These are phyloP conservation scores for Epichloe uncinata DNA, from an alignment of 2,329 filamentous ascomycete species.

Conservation along the genomic window DNA sequence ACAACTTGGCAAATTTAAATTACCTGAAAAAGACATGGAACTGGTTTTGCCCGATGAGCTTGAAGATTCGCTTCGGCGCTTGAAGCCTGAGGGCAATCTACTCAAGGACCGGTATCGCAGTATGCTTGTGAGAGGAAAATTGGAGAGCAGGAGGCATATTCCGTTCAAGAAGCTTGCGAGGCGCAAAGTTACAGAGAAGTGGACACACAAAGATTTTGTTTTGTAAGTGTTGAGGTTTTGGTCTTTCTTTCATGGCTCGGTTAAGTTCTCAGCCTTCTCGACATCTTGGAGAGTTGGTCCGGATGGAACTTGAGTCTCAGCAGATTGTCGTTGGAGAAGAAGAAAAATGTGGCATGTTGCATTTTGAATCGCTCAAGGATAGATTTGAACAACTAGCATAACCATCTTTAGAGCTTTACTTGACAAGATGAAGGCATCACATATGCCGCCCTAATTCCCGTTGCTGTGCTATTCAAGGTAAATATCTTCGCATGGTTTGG, in stretches of 20 bases:
- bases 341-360: too few species aligned
- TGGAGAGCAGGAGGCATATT: conserved; percentile 70
- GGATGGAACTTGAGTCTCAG: neutral
- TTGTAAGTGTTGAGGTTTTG: neutral
- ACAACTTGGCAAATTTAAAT: conserved; percentile 57
- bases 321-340: too few species aligned
- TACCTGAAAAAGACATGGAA: conserved; percentile 71
- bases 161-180: conserved; percentile 73
- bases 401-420: too few species aligned
- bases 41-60: conserved; percentile 72
- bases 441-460: neutral
- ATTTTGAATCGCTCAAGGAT: too few species aligned
- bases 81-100: conserved; percentile 93
- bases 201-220: conserved; percentile 87
- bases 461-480: neutral
- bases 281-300: neutral
- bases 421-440: neutral
- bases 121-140: conserved; percentile 74
- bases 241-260: neutral
- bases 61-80: conserved; percentile 63
- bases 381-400: too few species aligned
- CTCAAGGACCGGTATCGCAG: conserved; percentile 85
- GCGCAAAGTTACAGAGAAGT: conserved; percentile 82
- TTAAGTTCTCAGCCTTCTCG: neutral
- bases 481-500: neutral